phyloP scores from a whole-genome alignment of 768 basidiomycete genomes.

The Lentinus brumalis region DNA sequence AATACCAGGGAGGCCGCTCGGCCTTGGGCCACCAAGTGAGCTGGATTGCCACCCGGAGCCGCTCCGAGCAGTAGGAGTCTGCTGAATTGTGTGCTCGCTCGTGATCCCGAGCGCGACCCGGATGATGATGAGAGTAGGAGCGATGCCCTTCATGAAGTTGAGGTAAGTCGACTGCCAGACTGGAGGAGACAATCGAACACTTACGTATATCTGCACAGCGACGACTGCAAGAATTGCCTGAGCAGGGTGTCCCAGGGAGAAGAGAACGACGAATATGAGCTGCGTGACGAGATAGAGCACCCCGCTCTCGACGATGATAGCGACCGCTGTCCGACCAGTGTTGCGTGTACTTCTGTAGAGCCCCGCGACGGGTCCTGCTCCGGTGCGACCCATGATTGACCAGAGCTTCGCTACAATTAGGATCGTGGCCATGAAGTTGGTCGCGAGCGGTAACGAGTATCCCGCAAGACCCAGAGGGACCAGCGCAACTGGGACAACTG shows the following conservation, averaged over 20 bases:
- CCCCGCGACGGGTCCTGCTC: too few relatives aligned
- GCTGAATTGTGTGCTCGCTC: background rate
- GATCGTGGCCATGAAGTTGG: slow-evolving; percentile 43
- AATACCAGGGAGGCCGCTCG: too few relatives aligned
- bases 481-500: slow-evolving; percentile 36
- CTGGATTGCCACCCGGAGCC: too few relatives aligned
- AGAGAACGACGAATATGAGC: slow-evolving; percentile 40
- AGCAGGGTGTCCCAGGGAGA: slow-evolving; percentile 36
- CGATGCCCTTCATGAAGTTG: slow-evolving; percentile 16
- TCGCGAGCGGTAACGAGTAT: slow-evolving; percentile 41
- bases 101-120: slow-evolving; percentile 18
- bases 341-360: too few relatives aligned
- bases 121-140: slow-evolving; percentile 22
- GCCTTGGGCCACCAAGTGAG: too few relatives aligned
- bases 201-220: slow-evolving; percentile 44
- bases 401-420: slow-evolving; percentile 45
- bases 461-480: slow-evolving; percentile 39
- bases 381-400: slow-evolving; percentile 16
- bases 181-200: slow-evolving; percentile 3
- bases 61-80: too few relatives aligned
- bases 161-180: background rate
- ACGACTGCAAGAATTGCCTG: slow-evolving; percentile 37
- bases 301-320: slow-evolving; percentile 42
- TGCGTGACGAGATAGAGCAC: slow-evolving; percentile 40
- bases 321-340: background rate